Evolutionary conservation across 495 filamentous ascomycete species (phyloP), one percentile per base, ranked within the genome.

Genomic region (Cercophora samala): DNA sequence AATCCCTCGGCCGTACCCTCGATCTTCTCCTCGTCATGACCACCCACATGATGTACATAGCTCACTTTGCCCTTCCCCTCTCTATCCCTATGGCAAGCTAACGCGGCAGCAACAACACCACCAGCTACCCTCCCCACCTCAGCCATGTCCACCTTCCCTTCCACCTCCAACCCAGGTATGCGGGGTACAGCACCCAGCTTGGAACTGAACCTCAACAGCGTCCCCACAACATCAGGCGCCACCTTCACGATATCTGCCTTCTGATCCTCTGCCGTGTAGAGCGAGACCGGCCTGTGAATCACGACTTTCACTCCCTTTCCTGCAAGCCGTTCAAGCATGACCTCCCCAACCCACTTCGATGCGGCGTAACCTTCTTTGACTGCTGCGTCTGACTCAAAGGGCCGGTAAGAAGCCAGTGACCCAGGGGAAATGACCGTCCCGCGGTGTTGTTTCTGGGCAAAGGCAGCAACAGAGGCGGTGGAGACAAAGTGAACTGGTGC

Each of bases 401-500:
- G 37, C 8, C 5, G 37, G 37, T 11, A 46, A 11, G 5, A 9
- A 9, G 37, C 37, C 2, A 46, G 37, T 46, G 37, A 46, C 6
- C 8, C 37, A 17, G 37, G 37, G 37, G 37, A 46, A 46, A 17
- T 0, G 13, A 13, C 5, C 0, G 6, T 46, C 13, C 15, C 2
- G 37, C 15, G 2, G 37, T 46, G 37, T 17, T 46, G 37, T 9
- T 46, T 46, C 37, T 46, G 37, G 13, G 37, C 37, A 46, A 46
- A 46, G 37, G 37, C 1, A 46, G 37, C 37, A 46, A 46, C 37
- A 46, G 37, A 46, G 54, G 54, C 54, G 21, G 54, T 56, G 54
- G 75, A 77, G 6, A 77, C 54, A 58, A 66, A 75, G 42, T 77
- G 75, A 1, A 77, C 11, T 0, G 69, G 69, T 5, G 74, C 66